Base-by-base conservation (phyloP, 208 protist species). In the Crithidia sp. region DNA sequence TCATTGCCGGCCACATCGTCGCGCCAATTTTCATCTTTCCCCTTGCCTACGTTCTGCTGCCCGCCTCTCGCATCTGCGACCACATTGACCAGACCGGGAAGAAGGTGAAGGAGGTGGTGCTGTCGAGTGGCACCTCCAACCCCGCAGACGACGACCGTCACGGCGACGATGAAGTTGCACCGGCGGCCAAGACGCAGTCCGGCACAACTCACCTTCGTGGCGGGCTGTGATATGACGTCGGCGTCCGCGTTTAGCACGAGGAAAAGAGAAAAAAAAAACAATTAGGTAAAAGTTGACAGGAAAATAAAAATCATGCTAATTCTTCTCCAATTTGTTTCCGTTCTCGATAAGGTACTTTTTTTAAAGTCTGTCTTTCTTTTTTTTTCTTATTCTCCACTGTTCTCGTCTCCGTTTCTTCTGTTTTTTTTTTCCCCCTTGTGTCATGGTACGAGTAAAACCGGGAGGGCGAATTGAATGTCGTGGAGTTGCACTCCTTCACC, bases 1-100 rank as follows among this genome's bases (percentile, higher is more conserved):
- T 94, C 17, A 61, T 92, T 41, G 62, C 89, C 3, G 75, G 85
- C 43, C 87, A 88, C 73, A 74, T 88, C 47, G 28, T 81, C n/a
- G 50, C 75, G n/a, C 89, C 87, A 0, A 39, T 88, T 14, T 62
- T 92, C 28, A 80, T 79, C 50, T 74, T 91, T 14, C 84, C 86
- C 9, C 71, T 87, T 10, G 74, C 83, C 54, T 68, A 49, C 50
- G 14, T 89, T n/a, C 63, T 93, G 13, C 66, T 93, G 39, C 88
- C 88, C 2, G 43, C 44, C n/a, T 69, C 81, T 13, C 83, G 83
- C 59, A 76, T 85, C n/a, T 77, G 77, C 70, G 79, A 85, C 52
- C 67, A 80, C 12, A 62, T 85, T 47, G 79, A 84, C 17, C 65
- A 71, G 7, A 62, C 43, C 2, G 72, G 49, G 19, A 50, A 61